phyloP scores from a whole-genome alignment of 2,329 filamentous ascomycete species.

The Beauveria australis region DNA sequence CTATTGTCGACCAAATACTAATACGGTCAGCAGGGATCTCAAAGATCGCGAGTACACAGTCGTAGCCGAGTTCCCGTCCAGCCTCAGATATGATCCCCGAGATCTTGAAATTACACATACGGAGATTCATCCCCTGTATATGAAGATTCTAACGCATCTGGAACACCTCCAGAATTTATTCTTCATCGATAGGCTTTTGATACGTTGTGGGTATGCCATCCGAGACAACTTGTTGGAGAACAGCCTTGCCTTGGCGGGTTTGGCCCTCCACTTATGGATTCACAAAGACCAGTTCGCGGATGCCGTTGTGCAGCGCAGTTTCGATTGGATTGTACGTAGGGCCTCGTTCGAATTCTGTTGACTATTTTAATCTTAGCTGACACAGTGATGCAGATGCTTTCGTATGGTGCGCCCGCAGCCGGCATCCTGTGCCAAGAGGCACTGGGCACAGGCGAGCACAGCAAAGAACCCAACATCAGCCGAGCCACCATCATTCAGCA shows the following conservation, averaged over 20 bases:
- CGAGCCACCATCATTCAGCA: constrained; percentile 43
- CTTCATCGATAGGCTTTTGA: constrained; percentile 47
- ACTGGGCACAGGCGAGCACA: constrained; percentile 31
- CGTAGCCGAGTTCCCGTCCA: constrained; percentile 27
- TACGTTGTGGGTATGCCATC: constrained; percentile 32
- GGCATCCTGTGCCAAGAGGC: constrained; percentile 44
- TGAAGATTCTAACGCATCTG: constrained; percentile 38
- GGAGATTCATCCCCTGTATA: constrained; percentile 28
- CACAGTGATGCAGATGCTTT: constrained; percentile 31
- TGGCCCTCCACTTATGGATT: constrained; percentile 40
- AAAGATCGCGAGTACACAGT: constrained; percentile 26
- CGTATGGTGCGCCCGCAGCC: constrained; percentile 39
- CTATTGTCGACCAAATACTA: background rate
- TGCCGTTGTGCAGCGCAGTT: constrained; percentile 29
- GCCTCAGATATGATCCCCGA: constrained; percentile 30
- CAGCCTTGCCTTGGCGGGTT: constrained; percentile 39
- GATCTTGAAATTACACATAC: constrained; percentile 27
- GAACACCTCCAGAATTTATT: constrained; percentile 50
- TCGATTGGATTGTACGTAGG: constrained; percentile 39
- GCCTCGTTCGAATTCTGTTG: background rate
- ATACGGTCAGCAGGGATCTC: constrained; percentile 21
- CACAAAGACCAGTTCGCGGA: constrained; percentile 37
- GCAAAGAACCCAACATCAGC: constrained; percentile 27
- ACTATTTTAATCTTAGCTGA: background rate
- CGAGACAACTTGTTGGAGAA: constrained; percentile 33